phyloP scores from a whole-genome alignment of 495 filamentous ascomycete species.

The Thozetella sp. region DNA sequence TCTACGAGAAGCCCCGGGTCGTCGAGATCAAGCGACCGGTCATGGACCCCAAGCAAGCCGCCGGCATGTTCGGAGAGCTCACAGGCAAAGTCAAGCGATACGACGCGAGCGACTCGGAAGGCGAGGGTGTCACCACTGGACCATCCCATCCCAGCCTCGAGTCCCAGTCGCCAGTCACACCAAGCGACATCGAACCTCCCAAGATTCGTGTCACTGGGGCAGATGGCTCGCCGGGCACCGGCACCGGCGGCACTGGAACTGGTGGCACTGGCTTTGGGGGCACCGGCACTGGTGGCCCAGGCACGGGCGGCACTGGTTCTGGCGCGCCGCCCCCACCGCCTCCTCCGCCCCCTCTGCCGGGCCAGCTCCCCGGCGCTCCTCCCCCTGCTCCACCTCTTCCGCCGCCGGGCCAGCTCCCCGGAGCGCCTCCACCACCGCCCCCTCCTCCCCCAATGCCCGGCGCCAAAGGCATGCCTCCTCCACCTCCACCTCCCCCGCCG shows the following conservation, averaged over 20 bases:
- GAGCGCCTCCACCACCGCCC: constrained; percentile 39
- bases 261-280: not conserved
- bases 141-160: constrained; percentile 77
- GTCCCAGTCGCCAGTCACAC: constrained; percentile 70
- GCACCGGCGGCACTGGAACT: constrained; percentile 14
- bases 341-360: constrained; percentile 44
- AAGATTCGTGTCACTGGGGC: constrained; percentile 48
- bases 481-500: constrained; percentile 53
- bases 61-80: constrained; percentile 80
- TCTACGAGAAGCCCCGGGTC: constrained; percentile 68
- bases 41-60: constrained; percentile 72
- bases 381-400: constrained; percentile 39
- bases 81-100: constrained; percentile 72
- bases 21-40: constrained; percentile 73
- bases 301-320: constrained; percentile 4
- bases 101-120: constrained; percentile 72
- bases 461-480: constrained; percentile 43
- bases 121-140: constrained; percentile 74
- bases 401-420: constrained; percentile 32
- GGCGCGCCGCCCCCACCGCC: constrained; percentile 49
- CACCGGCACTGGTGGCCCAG: constrained; percentile 16
- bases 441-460: constrained; percentile 56
- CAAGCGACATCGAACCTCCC: constrained; percentile 59
- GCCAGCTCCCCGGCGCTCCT: constrained; percentile 32
- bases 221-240: no score